Evolutionary conservation across 2,329 filamentous ascomycete genomes (phyloP).

Genomic region (Dactylonectria estremocensis): DNA sequence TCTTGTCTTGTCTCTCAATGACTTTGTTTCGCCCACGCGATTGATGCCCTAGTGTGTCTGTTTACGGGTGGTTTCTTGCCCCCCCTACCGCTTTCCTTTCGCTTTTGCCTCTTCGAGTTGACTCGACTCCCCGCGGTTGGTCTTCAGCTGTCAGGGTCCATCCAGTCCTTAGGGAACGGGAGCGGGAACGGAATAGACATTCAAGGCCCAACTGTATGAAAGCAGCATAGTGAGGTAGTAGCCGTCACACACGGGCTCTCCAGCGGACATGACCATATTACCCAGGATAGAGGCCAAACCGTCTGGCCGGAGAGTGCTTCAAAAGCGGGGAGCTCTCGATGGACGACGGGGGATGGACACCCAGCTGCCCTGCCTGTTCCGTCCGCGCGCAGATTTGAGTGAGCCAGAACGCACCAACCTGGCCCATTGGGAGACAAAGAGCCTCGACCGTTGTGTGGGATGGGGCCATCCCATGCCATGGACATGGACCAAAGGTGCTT

Average conservation of each 20-base stretch:
- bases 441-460: conserved; percentile 14
- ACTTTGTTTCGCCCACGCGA: conserved; percentile 17
- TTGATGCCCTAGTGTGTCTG: conserved; percentile 9
- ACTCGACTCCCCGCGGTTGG: conserved; percentile 41
- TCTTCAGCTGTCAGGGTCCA: conserved; percentile 38
- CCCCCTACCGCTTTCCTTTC: conserved; percentile 36
- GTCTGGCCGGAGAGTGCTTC: conserved; percentile 18
- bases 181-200: conserved; percentile 42
- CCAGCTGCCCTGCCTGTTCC: conserved; percentile 20
- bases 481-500: conserved; percentile 33
- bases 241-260: conserved; percentile 47
- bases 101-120: conserved; percentile 43
- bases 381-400: conserved; percentile 22
- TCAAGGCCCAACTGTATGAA: conserved; percentile 38
- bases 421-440: neutral
- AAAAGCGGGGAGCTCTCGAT: conserved; percentile 23
- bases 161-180: conserved; percentile 36
- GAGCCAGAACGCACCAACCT: conserved; percentile 14
- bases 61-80: conserved; percentile 22
- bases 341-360: conserved; percentile 3
- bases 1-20: conserved; percentile 15
- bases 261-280: conserved; percentile 44
- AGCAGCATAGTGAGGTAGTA: conserved; percentile 48
- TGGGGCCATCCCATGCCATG: conserved; percentile 41
- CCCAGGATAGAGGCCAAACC: conserved; percentile 26